Evolutionary conservation across 768 basidiomycete genomes (phyloP).

Genomic region (Neoboletus subvelutipes): DNA sequence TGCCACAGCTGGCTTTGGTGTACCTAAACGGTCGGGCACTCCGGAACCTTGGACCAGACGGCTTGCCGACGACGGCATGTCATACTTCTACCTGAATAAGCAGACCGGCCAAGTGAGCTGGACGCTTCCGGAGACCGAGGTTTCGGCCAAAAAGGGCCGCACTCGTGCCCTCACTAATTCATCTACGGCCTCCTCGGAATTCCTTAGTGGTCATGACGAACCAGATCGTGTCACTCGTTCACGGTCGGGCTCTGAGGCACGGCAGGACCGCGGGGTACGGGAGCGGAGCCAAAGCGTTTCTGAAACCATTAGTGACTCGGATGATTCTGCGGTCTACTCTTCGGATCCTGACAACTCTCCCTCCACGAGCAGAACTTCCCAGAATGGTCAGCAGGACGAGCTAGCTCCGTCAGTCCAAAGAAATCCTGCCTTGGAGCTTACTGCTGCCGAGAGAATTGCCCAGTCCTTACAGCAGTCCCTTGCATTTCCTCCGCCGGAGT

Average conservation of each 20-base stretch:
- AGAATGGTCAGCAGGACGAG: constrained; percentile 25
- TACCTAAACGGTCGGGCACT: constrained; percentile 55
- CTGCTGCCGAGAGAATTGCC: constrained; percentile 67
- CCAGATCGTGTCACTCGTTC: constrained; percentile 24
- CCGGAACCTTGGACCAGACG: constrained; percentile 84
- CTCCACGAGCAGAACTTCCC: constrained; percentile 32
- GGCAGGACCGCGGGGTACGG: constrained; percentile 25
- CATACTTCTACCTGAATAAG: constrained; percentile 79
- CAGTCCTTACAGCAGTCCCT: constrained; percentile 61
- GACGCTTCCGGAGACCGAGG: constrained; percentile 56
- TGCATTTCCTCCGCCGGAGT: constrained; percentile 55
- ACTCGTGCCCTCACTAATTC: constrained; percentile 34
- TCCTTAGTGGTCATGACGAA: constrained; percentile 24
- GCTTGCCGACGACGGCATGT: constrained; percentile 78
- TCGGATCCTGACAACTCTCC: constrained; percentile 34
- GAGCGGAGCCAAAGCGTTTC: constrained; percentile 32
- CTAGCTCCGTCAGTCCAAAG: constrained; percentile 16
- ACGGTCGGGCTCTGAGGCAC: constrained; percentile 37
- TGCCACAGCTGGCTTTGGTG: constrained; percentile 55
- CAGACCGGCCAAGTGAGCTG: constrained; percentile 65
- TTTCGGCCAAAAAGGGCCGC: constrained; percentile 30
- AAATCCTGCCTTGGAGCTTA: constrained; percentile 43
- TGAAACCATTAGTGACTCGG: constrained; percentile 67
- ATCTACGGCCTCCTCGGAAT: constrained; percentile 34
- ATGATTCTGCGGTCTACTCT: constrained; percentile 62